Percentiles rank a stretch among this genome's conserved stretches.
phyloP scores from a whole-genome alignment of 2,329 filamentous ascomycete genomes.

The Pseudocercospora pini-densiflorae region DNA sequence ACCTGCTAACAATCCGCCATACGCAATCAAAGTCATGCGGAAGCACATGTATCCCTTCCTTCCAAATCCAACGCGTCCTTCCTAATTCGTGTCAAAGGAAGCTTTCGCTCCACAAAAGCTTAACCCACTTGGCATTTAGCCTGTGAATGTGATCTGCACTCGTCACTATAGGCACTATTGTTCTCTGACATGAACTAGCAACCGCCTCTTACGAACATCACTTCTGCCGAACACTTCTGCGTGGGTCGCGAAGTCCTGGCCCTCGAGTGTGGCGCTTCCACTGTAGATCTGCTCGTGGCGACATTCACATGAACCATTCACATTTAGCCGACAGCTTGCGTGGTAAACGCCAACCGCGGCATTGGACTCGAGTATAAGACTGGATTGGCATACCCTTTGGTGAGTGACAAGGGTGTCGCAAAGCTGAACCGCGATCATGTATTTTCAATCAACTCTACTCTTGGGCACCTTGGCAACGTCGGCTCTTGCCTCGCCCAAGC shows the following conservation, averaged over 20 bases:
- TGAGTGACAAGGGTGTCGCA: too few species aligned
- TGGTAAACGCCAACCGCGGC: too few species aligned
- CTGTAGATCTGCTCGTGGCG: too few species aligned
- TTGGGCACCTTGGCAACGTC: background rate
- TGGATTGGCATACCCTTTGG: too few species aligned
- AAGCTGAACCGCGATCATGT: background rate
- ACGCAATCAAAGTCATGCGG: background rate
- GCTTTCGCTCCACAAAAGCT: background rate
- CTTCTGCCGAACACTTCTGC: too few species aligned
- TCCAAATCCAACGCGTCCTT: background rate
- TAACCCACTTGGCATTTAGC: conserved; percentile 8
- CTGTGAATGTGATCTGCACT: background rate
- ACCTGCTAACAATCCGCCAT: background rate
- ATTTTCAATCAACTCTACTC: conserved; percentile 1
- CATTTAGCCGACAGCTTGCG: too few species aligned
- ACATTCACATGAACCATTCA: too few species aligned
- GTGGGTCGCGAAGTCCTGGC: too few species aligned
- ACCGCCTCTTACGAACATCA: background rate
- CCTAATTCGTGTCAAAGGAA: background rate
- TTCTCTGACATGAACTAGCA: background rate
- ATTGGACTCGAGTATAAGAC: too few species aligned
- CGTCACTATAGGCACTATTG: background rate
- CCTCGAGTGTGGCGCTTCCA: too few species aligned
- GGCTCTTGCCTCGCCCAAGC: background rate
- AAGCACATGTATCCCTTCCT: background rate